A percentile compares a stretch with the other conserved stretches of the same genome.
Conservation (phyloP, 495 filamentous ascomycete species). For the Neurospora pannonica region DNA sequence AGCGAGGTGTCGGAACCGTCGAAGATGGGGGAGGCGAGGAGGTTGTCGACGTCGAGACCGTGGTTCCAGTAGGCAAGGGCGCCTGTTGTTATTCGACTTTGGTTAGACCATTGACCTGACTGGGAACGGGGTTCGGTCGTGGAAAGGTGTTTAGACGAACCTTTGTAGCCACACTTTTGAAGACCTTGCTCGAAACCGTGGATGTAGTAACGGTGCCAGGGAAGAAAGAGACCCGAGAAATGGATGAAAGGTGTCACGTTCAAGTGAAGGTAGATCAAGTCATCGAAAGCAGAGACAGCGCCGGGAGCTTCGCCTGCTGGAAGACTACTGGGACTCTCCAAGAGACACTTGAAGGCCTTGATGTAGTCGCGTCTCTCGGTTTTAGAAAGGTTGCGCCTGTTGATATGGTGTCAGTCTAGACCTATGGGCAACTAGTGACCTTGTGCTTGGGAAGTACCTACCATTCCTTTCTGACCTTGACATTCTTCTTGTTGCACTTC, state of each 20-base stretch:
- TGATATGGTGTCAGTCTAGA: neutral
- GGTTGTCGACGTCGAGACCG: conserved; percentile 40
- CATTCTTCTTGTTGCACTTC: conserved; percentile 11
- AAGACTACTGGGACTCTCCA: conserved; percentile 37
- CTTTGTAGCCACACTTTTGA: conserved; percentile 61
- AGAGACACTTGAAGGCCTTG: conserved; percentile 56
- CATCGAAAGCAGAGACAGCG: conserved; percentile 40
- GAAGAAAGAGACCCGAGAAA: conserved; percentile 55
- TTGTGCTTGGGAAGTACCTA: neutral
- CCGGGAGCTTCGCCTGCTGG: conserved; percentile 19
- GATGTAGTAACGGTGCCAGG: conserved; percentile 64
- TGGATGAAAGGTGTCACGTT: conserved; percentile 53
- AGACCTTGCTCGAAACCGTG: conserved; percentile 56
- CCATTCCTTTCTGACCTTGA: conserved; percentile 23
- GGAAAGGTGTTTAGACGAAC: conserved; percentile 8
- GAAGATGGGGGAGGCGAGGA: conserved; percentile 48
- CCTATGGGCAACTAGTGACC: neutral
- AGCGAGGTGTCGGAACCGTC: conserved; percentile 52
- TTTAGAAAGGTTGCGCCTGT: conserved; percentile 38
- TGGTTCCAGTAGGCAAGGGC: conserved; percentile 53
- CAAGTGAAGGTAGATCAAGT: conserved; percentile 61
- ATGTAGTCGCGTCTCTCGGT: conserved; percentile 49
- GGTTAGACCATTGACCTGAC: neutral
- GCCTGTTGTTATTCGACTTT: neutral
- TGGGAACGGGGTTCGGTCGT: neutral